Evolutionary conservation across 2,329 filamentous ascomycete genomes (phyloP).

Genomic region (Diplodia corticola): DNA sequence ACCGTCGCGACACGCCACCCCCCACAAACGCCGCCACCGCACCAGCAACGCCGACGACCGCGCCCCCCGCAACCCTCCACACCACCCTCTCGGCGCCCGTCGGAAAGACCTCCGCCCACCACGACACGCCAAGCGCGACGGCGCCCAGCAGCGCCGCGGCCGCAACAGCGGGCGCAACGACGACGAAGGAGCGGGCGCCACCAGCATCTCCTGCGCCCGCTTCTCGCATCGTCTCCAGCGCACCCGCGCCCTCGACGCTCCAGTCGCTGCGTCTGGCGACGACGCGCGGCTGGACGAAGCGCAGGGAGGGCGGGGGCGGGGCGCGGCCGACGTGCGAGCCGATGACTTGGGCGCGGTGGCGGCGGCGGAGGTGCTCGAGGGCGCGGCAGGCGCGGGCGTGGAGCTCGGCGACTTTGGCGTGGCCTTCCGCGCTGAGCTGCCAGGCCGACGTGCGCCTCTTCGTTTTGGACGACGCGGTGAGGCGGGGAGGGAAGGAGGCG

Average conservation of each 20-base stretch:
- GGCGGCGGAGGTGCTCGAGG: conserved; percentile 9
- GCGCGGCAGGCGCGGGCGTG: conserved; percentile 13
- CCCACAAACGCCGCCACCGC: neutral
- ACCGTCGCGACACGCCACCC: neutral
- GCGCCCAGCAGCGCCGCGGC: neutral
- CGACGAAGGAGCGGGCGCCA: neutral
- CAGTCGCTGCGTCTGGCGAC: neutral
- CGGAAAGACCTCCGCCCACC: conserved; percentile 25
- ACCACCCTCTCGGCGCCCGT: conserved; percentile 27
- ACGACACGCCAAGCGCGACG: neutral
- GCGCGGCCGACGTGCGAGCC: neutral
- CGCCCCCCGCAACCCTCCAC: conserved; percentile 25
- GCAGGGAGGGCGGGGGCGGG: neutral
- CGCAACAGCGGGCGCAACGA: neutral
- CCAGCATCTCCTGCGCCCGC: neutral
- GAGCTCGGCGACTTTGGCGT: conserved; percentile 1
- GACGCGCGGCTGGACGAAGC: neutral
- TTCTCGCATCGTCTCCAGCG: neutral
- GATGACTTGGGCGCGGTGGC: neutral
- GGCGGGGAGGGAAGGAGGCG: neutral
- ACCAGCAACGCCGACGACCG: neutral
- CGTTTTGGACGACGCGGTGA: neutral
- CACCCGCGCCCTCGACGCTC: neutral
- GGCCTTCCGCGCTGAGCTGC: neutral
- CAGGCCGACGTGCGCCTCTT: neutral